Conservation (phyloP, 2,329 filamentous ascomycete species). For the Neurospora sp. region DNA sequence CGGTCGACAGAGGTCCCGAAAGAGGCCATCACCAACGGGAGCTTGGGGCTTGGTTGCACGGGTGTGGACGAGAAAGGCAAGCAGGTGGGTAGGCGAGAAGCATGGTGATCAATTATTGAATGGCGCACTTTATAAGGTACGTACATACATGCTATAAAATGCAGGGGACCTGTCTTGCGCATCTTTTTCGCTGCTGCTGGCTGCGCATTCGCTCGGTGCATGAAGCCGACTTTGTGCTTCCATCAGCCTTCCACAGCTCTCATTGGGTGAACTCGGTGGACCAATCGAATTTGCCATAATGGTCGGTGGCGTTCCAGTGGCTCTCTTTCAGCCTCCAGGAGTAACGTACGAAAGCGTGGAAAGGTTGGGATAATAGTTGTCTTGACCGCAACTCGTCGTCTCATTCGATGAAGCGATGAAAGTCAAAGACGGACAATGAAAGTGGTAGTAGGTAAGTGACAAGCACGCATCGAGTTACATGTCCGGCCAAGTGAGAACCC, state of each 20-base stretch:
- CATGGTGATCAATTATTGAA: neutral
- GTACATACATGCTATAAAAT: neutral
- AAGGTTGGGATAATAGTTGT: neutral
- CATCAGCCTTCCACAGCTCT: neutral
- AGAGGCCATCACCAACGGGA: neutral
- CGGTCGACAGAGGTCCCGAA: neutral
- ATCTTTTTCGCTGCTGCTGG: neutral
- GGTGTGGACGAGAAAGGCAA: neutral
- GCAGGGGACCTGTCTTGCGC: neutral
- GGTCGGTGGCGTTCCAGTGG: neutral
- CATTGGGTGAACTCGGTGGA: neutral
- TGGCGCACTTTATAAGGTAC: neutral
- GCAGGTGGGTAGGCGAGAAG: neutral
- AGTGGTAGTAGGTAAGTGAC: neutral
- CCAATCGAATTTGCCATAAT: neutral
- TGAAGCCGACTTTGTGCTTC: neutral
- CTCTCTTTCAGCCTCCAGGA: neutral
- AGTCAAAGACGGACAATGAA: neutral
- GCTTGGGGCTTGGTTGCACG: neutral
- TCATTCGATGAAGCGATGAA: neutral
- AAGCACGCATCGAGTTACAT: neutral
- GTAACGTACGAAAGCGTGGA: neutral
- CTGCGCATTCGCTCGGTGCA: neutral
- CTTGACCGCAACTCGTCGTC: neutral
- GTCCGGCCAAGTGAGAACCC: neutral